Conservation (phyloP, 768 basidiomycete species). For the Naganishia onofrii region DNA sequence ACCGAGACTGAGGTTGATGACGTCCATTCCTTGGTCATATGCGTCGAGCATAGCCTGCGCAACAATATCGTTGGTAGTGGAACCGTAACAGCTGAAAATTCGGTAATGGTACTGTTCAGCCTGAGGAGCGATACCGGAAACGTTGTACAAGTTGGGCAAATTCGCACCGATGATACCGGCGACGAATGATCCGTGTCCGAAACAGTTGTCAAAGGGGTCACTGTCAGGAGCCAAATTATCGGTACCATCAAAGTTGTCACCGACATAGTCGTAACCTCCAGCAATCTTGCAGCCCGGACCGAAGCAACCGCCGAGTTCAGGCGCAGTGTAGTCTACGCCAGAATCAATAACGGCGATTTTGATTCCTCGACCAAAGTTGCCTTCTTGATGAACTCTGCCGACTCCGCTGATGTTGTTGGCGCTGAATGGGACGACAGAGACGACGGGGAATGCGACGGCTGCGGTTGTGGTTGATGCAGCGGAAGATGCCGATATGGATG, state of each 20-base stretch:
- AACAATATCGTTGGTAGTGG: constrained; percentile 52
- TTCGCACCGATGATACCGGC: constrained; percentile 62
- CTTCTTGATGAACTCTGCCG: constrained; percentile 64
- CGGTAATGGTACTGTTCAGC: constrained; percentile 59
- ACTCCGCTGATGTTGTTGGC: constrained; percentile 60
- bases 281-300: constrained; percentile 50
- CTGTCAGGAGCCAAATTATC: constrained; percentile 43
- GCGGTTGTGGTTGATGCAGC: constrained; percentile 17
- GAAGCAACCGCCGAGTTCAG: constrained; percentile 51
- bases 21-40: constrained; percentile 59
- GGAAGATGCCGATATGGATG: background rate
- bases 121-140: constrained; percentile 68
- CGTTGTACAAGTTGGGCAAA: constrained; percentile 63
- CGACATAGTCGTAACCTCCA: constrained; percentile 52
- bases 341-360: constrained; percentile 63
- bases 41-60: constrained; percentile 58
- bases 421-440: constrained; percentile 22
- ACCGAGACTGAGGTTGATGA: constrained; percentile 68
- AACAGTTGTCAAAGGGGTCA: constrained; percentile 50
- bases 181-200: constrained; percentile 50
- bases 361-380: constrained; percentile 64
- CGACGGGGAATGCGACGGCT: background rate
- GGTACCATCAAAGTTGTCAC: constrained; percentile 42
- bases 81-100: constrained; percentile 63
- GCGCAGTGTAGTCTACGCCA: constrained; percentile 48